These are phyloP conservation scores for Suillus alpinus DNA, from an alignment of 768 basidiomycete species.

Conservation along the genomic window DNA sequence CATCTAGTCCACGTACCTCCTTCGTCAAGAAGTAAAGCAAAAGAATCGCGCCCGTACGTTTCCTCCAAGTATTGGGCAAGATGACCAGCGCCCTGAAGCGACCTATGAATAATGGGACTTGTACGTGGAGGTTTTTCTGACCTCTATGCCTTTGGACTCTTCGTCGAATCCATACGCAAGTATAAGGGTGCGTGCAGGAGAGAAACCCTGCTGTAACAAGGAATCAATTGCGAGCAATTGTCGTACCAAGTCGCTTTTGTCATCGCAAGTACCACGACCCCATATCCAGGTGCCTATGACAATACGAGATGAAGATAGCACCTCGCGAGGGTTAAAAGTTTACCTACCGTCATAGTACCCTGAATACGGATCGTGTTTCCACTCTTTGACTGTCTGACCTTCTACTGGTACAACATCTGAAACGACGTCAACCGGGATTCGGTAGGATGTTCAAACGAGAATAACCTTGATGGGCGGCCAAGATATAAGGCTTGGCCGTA, in stretches of 20 bases:
- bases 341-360: conserved; percentile 50
- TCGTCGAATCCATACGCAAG: conserved; percentile 52
- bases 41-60: conserved; percentile 62
- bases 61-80: conserved; percentile 47
- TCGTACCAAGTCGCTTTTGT: conserved; percentile 64
- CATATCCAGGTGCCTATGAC: conserved; percentile 58
- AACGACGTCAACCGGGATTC: background rate
- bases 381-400: conserved; percentile 47
- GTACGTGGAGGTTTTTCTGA: conserved; percentile 13
- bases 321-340: background rate
- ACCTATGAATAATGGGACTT: background rate
- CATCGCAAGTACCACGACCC: conserved; percentile 75
- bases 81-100: conserved; percentile 45
- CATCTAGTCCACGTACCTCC: conserved; percentile 47
- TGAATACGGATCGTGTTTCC: conserved; percentile 59
- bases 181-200: conserved; percentile 41
- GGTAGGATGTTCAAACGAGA: background rate
- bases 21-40: conserved; percentile 83
- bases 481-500: conserved; percentile 51
- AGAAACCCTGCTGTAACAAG: conserved; percentile 42
- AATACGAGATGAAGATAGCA: background rate
- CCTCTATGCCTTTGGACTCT: conserved; percentile 48
- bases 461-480: conserved; percentile 48
- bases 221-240: conserved; percentile 48
- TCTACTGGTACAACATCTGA: conserved; percentile 66